Evolutionary conservation across 2,329 filamentous ascomycete genomes (phyloP), one percentile per base, ranked within the genome.

Genomic region (Beauveria sp.): DNA sequence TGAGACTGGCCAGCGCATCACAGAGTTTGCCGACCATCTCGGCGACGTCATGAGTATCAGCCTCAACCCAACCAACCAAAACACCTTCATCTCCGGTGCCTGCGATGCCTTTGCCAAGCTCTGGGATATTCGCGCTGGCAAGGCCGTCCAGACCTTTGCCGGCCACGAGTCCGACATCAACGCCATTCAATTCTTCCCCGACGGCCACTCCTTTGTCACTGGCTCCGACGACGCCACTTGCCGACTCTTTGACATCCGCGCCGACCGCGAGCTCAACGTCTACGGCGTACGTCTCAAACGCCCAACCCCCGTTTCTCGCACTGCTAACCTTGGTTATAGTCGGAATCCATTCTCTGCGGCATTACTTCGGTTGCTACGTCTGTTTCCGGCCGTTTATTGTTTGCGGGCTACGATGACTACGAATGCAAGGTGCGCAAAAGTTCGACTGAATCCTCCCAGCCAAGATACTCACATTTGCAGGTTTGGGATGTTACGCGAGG

Each of bases 1-100:
- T 66, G 95, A 99, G 79, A 96, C 93, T 0, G 95, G 95, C 62
- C 91, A 93, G 67, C 97, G 97, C 80, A 90, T 96, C 48, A 96
- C 93, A 72, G 95, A 99, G 75, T 99, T 98, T 69, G 95, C 95
- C 72, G 95, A 99, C 77, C 95, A 99, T 75, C 83, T 99, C 12
- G 95, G 95, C 73, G 95, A 99, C 73, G 95, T 99, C 69, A 99
- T 99, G 95, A 98, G 93, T 82, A 92, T 98, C 79, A 98, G 93
- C 83, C 90, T 99, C 77, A 98, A 99, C 80, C 95, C 95, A 1
- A 96, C 96, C 65, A 97, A 98, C 80, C 93, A 96, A 78, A 98
- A 98, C 79, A 95, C 96, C 66, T 99, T 99, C 74, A 95, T 98
- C 66, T 98, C 95, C n/a, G 95, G 95, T 75, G 95, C 95, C 70